Evolutionary conservation across 1,284 basidiomycete genomes (phyloP).

Genomic region (Pseudozyma tsukubaensis): DNA sequence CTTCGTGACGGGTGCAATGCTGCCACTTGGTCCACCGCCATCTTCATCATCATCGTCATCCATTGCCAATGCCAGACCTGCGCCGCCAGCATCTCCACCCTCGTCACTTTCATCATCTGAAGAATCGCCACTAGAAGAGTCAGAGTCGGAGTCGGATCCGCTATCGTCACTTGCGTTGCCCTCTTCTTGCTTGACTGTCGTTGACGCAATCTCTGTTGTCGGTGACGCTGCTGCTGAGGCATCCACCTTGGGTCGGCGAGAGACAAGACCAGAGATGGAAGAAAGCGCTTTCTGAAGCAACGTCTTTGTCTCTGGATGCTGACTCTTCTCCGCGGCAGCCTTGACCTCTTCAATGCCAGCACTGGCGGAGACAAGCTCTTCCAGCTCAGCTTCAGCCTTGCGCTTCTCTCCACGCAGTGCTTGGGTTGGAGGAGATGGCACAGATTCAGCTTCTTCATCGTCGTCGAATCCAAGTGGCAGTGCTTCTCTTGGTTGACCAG

Average conservation of each 20-base stretch:
- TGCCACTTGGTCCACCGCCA: slow-evolving; percentile 15
- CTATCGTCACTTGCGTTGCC: slow-evolving; percentile 16
- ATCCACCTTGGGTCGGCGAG: slow-evolving; percentile 22
- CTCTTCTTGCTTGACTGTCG: slow-evolving; percentile 4
- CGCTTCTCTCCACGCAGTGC: slow-evolving; percentile 27
- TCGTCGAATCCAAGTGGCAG: slow-evolving; percentile 44
- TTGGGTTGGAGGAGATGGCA: slow-evolving; percentile 3
- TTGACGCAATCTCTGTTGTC: not conserved
- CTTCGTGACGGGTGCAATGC: slow-evolving; percentile 51
- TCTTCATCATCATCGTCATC: slow-evolving; percentile 54
- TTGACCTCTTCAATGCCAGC: slow-evolving; percentile 36
- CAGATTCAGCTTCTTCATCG: slow-evolving; percentile 12
- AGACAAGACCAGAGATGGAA: slow-evolving; percentile 38
- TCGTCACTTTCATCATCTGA: slow-evolving; percentile 33
- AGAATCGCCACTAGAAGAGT: slow-evolving; percentile 27
- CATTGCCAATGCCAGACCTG: slow-evolving; percentile 6
- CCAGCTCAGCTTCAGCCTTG: slow-evolving; percentile 43
- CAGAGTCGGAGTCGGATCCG: slow-evolving; percentile 18
- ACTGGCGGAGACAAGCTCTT: slow-evolving; percentile 17
- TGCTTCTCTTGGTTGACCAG: slow-evolving; percentile 37
- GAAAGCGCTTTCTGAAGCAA: slow-evolving; percentile 39
- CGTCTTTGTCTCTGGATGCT: slow-evolving; percentile 39
- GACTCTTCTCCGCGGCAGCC: slow-evolving; percentile 33
- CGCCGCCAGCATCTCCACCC: slow-evolving; percentile 3
- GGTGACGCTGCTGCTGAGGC: slow-evolving; percentile 3